Conservation (phyloP, 2,329 filamentous ascomycete genomes). For the Aspergillus sp. region DNA sequence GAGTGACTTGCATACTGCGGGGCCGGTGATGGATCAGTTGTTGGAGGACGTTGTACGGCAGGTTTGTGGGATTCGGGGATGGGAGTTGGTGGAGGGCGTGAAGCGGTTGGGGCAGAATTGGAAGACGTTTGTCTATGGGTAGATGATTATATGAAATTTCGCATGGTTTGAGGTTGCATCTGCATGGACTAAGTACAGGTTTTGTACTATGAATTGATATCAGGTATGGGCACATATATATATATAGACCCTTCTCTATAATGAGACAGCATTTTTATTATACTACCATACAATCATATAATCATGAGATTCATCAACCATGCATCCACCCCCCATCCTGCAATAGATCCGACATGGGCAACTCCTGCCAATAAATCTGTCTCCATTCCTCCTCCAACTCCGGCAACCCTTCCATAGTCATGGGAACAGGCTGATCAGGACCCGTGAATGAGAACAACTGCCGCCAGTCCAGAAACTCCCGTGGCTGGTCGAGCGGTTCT, state of each 20-base stretch:
- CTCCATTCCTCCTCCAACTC: constrained; percentile 39
- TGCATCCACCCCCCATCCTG: constrained; percentile 35
- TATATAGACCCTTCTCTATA: not conserved
- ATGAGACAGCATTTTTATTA: not conserved
- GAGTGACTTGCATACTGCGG: constrained; percentile 81
- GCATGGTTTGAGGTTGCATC: too few relatives aligned
- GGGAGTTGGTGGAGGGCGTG: constrained; percentile 65
- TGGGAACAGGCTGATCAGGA: constrained; percentile 28
- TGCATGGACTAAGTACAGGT: too few relatives aligned
- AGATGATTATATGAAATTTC: too few relatives aligned
- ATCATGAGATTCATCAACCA: not conserved
- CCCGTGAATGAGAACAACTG: constrained; percentile 36
- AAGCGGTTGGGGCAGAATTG: constrained; percentile 64
- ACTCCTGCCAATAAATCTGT: constrained; percentile 38
- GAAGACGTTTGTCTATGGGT: constrained; percentile 64
- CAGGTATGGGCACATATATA: not conserved
- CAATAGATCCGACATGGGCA: constrained; percentile 34
- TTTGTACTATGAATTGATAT: not conserved
- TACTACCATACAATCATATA: too few relatives aligned
- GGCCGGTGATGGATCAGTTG: constrained; percentile 66
- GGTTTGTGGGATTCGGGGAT: constrained; percentile 70
- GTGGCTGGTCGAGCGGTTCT: constrained; percentile 25
- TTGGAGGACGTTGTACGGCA: constrained; percentile 68
- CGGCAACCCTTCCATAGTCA: constrained; percentile 30
- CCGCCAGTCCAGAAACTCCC: constrained; percentile 34